Base-by-base conservation (phyloP, 768 basidiomycete species). In the Kwoniella newhampshirensis region DNA sequence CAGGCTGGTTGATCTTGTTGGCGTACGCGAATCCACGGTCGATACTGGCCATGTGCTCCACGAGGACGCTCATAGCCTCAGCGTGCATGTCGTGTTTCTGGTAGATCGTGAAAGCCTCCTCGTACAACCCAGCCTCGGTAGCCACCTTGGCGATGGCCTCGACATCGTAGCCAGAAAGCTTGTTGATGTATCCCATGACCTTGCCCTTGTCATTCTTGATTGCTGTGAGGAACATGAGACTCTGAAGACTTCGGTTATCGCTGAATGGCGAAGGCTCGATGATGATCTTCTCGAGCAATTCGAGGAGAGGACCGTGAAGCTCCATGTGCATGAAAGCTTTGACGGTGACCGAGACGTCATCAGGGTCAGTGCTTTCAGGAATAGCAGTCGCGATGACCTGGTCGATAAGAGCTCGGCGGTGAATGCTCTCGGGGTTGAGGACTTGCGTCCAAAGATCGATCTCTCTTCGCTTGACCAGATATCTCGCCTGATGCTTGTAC, bases 401-500 rank as follows among this genome's bases (percentile, higher is more conserved):
- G 72, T 99, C 96, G 73, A 98, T 89, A 56, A 99, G 83, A 58
- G 87, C 85, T 63, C 96, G 87, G 59, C 92, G 90, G 75, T 98
- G 87, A 45, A 90, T 83, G 77, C 96, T 97, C 62, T 91, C 91
- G 3, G 84, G 82, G 11, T 84, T 81, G 53, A 99, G 86, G 32
- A 99, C 96, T 78, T 97, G 91, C 1, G 87, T 85, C 96, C 96
- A 99, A 27, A 99, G 84, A 60, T 98, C 96, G 15, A 88, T 85
- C 60, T 90, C 86, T 60, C 96, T 89, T 67, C 96, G 87, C 78
- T 93, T 96, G 73, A 97, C 89, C 56, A 99, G 85, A 78, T 99
- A 99, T 26, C 96, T 87, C 50, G 96, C 90, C 78, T 98, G 96
- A 71, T 99, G 94, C 79, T 98, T 99, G 84, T 93, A 99, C 96